Evolutionary conservation across 2,329 filamentous ascomycete genomes (phyloP).

Genomic region (Calonectria ilicicola): DNA sequence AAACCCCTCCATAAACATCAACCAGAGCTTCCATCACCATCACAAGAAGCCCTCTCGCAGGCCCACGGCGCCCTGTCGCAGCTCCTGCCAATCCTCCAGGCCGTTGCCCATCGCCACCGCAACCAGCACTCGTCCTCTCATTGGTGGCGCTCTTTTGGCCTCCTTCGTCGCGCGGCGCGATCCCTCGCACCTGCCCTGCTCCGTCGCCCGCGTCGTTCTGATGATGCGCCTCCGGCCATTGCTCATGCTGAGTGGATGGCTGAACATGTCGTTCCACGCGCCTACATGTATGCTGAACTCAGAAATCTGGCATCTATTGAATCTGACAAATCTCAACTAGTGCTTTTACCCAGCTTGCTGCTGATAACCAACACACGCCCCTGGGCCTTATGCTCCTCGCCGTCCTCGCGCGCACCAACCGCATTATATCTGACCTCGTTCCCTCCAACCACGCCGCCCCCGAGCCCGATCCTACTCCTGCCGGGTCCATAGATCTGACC

Average conservation of each 20-base stretch:
- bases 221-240: slow-evolving; percentile 28
- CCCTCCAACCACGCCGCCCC: slow-evolving; percentile 28
- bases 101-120: slow-evolving; percentile 85
- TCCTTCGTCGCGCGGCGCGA: slow-evolving; percentile 75
- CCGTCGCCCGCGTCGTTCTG: slow-evolving; percentile 15
- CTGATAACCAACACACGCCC: slow-evolving; percentile 78
- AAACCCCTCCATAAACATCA: slow-evolving; percentile 23
- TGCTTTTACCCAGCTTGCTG: slow-evolving; percentile 76
- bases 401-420: slow-evolving; percentile 69
- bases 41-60: slow-evolving; percentile 20
- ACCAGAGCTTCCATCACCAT: slow-evolving; percentile 13
- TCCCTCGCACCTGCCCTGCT: slow-evolving; percentile 58
- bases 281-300: slow-evolving; percentile 49
- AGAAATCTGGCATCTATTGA: background rate
- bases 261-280: slow-evolving; percentile 46
- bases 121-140: slow-evolving; percentile 87
- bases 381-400: slow-evolving; percentile 78
- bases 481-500: background rate
- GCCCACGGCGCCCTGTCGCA: slow-evolving; percentile 50
- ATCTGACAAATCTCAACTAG: slow-evolving; percentile 46
- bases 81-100: slow-evolving; percentile 70
- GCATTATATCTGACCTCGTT: slow-evolving; percentile 54
- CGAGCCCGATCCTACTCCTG: background rate
- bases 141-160: slow-evolving; percentile 83
- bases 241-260: slow-evolving; percentile 45